These are phyloP conservation scores for Phyllosticta citrichinensis DNA, from an alignment of 2,329 filamentous ascomycete species.

Conservation along the genomic window DNA sequence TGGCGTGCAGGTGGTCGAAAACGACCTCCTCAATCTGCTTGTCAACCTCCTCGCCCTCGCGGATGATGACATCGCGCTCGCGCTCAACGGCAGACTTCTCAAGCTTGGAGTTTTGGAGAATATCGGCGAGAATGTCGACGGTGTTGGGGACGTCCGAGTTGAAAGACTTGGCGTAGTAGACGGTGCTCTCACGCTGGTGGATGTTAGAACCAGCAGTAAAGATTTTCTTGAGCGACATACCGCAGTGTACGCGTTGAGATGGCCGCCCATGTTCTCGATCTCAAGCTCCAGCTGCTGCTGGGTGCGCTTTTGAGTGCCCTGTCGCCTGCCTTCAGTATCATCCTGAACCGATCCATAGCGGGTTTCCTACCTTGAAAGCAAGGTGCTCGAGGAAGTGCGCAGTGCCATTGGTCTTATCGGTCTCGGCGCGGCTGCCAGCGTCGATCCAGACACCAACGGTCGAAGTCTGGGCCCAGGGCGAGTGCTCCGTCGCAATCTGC, in stretches of 20 bases:
- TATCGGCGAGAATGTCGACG: constrained; percentile 97
- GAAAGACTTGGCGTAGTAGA: constrained; percentile 99
- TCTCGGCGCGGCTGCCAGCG: constrained; percentile 95
- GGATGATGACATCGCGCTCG: constrained; percentile 95
- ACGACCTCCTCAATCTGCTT: constrained; percentile 99
- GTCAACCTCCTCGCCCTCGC: constrained; percentile 98
- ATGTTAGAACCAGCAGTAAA: constrained; percentile 2
- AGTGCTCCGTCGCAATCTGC: constrained; percentile 95
- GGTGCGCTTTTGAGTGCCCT: constrained; percentile 88
- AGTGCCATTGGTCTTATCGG: constrained; percentile 95
- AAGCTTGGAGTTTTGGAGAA: constrained; percentile 98
- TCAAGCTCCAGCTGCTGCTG: constrained; percentile 98
- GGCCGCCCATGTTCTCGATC: constrained; percentile 99
- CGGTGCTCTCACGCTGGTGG: constrained; percentile 82
- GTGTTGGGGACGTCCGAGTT: constrained; percentile 94
- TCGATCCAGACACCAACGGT: constrained; percentile 99
- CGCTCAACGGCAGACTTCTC: constrained; percentile 88
- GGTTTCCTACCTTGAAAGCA: constrained; percentile 79
- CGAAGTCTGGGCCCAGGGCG: constrained; percentile 94
- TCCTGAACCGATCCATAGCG: constrained; percentile 5
- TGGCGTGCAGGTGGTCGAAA: constrained; percentile 97
- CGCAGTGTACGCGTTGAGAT: constrained; percentile 99
- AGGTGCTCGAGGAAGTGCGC: constrained; percentile 99
- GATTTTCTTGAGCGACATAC: constrained; percentile 44
- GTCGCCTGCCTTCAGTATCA: constrained; percentile 19